Evolutionary conservation across 2,329 filamentous ascomycete species (phyloP), one percentile per base, ranked within the genome.

Genomic region (Hypoxylon sp.): DNA sequence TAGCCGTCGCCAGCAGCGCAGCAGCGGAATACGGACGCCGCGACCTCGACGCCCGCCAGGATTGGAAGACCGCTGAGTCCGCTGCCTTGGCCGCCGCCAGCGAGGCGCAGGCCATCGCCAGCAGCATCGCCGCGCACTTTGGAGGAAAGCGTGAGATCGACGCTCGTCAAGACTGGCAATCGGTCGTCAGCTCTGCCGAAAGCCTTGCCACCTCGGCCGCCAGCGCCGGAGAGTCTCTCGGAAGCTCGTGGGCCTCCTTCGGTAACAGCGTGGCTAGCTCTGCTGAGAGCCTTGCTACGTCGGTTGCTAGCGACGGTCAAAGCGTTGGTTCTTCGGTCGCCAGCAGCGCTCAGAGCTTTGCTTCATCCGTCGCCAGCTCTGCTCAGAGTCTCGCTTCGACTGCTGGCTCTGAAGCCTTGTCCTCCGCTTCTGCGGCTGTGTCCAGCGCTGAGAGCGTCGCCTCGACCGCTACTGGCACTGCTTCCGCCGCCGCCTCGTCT

Each of bases 381-480:
- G 55, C 50, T 1, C 11, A 36, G 5, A 51, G 52, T 41, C 19
- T 42, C 15, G 57, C 50, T n/a, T 36, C 50, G 4, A 57, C 57
- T 11, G 60, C 53, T 13, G 59, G 29, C 12, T 23, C 51, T 7
- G 44, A 16, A 3, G 61, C 59, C 2, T 11, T 55, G 5, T 55
- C 50, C 3, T 56, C 51, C 7, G 62, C 61, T 6, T 59, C 46
- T 36, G 46, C 31, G 2, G 61, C 47, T 12, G 45, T 61, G 16
- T 25, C 34, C 5, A 63, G 61, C 26, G 60, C 60, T 2, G 27
- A 60, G 48, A 60, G 56, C 41, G 56, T 63, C n/a, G 60, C 57
- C 4, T 51, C 61, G 6, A 63, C 61, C 2, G 61, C 61, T 8
- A 60, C 61, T 5, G 55, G 57, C 20, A 47, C 19, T 3, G 55